A percentile compares a stretch with the other conserved stretches of the same genome.
phyloP scores from a whole-genome alignment of 2,329 filamentous ascomycete genomes.

The Malbranchea zuffiana region DNA sequence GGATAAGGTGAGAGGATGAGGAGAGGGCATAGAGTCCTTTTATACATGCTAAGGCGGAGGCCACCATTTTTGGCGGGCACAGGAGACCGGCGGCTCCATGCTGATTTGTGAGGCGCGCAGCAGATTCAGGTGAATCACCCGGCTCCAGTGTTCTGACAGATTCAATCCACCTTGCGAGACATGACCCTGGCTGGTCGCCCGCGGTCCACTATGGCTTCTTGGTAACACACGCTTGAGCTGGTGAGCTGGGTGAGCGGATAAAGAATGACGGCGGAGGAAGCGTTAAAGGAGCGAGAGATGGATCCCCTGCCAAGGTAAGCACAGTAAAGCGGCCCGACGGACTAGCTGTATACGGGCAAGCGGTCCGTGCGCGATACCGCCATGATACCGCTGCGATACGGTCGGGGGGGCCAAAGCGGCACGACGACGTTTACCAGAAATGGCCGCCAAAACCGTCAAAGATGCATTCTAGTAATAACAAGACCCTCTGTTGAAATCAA shows the following conservation, averaged over 20 bases:
- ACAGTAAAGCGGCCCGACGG: conserved; percentile 1
- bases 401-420: not conserved
- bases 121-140: no score
- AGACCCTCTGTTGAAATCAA: no score
- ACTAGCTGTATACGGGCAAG: not conserved
- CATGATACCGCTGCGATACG: not conserved
- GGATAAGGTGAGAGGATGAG: no score
- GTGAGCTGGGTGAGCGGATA: not conserved
- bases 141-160: no score
- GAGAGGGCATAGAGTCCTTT: no score
- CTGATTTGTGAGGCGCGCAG: no score
- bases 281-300: not conserved
- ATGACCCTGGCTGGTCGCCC: no score
- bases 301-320: not conserved
- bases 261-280: not conserved
- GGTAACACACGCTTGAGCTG: not conserved
- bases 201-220: not conserved
- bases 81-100: no score
- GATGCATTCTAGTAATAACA: not conserved
- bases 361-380: conserved; percentile 1
- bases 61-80: no score
- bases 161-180: no score
- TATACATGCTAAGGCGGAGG: no score
- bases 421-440: not conserved
- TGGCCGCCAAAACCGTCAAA: not conserved